phyloP scores from a whole-genome alignment of 495 filamentous ascomycete genomes.

The Aspergillus carlsbadensis region DNA sequence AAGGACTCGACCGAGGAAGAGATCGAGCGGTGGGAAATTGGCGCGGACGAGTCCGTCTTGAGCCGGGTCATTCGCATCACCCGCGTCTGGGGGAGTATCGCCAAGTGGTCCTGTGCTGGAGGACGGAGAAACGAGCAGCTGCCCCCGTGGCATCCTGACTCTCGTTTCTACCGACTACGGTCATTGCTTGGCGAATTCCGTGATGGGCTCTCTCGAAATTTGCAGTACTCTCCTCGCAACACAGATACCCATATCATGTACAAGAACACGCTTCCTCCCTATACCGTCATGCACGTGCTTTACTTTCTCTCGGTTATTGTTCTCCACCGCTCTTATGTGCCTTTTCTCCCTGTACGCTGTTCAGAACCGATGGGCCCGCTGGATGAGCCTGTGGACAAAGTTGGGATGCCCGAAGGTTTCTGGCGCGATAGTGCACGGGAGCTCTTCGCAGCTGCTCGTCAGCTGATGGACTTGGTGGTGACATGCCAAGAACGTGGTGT shows the following conservation, averaged over 20 bases:
- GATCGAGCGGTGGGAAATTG: constrained; percentile 56
- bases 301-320: constrained; percentile 75
- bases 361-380: constrained; percentile 67
- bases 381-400: constrained; percentile 63
- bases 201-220: constrained; percentile 62
- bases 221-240: constrained; percentile 71
- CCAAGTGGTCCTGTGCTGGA: constrained; percentile 72
- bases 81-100: constrained; percentile 75
- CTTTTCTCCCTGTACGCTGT: constrained; percentile 75
- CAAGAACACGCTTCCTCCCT: constrained; percentile 66
- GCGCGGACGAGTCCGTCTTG: constrained; percentile 66
- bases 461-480: constrained; percentile 73
- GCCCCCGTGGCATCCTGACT: constrained; percentile 63
- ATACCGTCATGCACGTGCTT: constrained; percentile 75
- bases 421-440: constrained; percentile 75
- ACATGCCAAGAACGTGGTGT: constrained; percentile 69
- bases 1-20: constrained; percentile 69
- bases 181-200: constrained; percentile 64
- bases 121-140: constrained; percentile 58
- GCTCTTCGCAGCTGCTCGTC: constrained; percentile 68
- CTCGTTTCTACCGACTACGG: constrained; percentile 62
- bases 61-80: constrained; percentile 75
- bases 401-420: constrained; percentile 54
- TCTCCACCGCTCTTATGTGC: constrained; percentile 78
- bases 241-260: constrained; percentile 79